These are phyloP conservation scores for Thalassiosira profunda DNA, from an alignment of 108 stramenopile genomes.

Conservation along the genomic window DNA sequence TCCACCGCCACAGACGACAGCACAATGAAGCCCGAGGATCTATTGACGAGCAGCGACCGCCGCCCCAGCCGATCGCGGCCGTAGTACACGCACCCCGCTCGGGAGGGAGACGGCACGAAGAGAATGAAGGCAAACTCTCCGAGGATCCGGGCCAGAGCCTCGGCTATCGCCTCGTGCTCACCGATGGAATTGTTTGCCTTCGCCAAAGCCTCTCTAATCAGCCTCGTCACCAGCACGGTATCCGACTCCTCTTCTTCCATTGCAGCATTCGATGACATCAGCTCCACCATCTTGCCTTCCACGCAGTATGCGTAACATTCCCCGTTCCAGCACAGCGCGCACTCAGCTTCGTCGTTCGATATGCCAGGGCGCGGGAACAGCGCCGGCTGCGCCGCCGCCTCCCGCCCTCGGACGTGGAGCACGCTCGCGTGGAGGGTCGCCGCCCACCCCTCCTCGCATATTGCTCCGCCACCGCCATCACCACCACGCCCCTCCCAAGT, in stretches of 20 bases:
- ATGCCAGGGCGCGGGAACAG: slow-evolving; percentile 25
- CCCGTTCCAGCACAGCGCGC: slow-evolving; percentile 83
- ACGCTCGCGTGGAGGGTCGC: slow-evolving; percentile 65
- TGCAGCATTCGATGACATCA: slow-evolving; percentile 4
- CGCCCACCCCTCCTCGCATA: slow-evolving; percentile 14
- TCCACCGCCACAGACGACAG: slow-evolving; percentile 42
- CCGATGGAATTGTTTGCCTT: not conserved
- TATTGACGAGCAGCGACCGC: slow-evolving; percentile 64
- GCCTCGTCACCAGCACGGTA: slow-evolving; percentile 33
- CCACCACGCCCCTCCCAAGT: too few relatives aligned
- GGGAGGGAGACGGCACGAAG: slow-evolving; percentile 19
- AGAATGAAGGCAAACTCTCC: slow-evolving; percentile 55
- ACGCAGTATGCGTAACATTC: slow-evolving; percentile 70
- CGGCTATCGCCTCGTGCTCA: slow-evolving; percentile 36
- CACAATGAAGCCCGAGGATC: slow-evolving; percentile 23
- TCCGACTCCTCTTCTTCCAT: slow-evolving; percentile 33
- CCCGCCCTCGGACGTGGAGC: slow-evolving; percentile 65
- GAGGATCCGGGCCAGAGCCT: slow-evolving; percentile 29
- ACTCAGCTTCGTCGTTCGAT: not conserved
- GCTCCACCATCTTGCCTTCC: slow-evolving; percentile 28
- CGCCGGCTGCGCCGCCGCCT: slow-evolving; percentile 53
- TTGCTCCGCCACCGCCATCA: too few relatives aligned
- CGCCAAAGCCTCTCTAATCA: slow-evolving; percentile 30
- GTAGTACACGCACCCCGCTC: slow-evolving; percentile 48
- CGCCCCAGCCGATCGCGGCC: slow-evolving; percentile 75